A percentile compares a stretch with the other conserved stretches of the same genome.
These are phyloP conservation scores for Colletotrichum sp. DNA, from an alignment of 2,329 filamentous ascomycete species.

Conservation along the genomic window DNA sequence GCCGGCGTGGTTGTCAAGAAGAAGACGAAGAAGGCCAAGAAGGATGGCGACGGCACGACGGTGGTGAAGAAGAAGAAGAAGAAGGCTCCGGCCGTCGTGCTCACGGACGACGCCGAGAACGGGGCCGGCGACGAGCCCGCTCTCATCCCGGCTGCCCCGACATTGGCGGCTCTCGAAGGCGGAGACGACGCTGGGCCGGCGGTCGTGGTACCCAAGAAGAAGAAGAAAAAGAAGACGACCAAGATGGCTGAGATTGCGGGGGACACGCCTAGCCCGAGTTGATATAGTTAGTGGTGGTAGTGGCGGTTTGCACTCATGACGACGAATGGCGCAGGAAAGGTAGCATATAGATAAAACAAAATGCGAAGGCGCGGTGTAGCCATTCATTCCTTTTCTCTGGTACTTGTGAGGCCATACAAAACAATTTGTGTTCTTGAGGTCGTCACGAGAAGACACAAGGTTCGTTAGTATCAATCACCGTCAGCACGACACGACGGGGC, in stretches of 20 bases:
- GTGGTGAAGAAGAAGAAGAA: constrained; percentile 57
- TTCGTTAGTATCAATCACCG: background rate
- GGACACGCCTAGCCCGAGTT: background rate
- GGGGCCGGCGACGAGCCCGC: constrained; percentile 1
- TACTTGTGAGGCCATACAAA: background rate
- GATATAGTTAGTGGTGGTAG: background rate
- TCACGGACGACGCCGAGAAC: constrained; percentile 18
- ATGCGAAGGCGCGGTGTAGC: background rate
- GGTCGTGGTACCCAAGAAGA: constrained; percentile 42
- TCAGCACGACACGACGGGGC: background rate
- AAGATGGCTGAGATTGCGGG: constrained; percentile 19
- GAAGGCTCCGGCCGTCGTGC: constrained; percentile 38
- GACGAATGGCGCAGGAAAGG: background rate
- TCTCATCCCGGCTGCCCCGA: background rate
- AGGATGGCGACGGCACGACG: constrained; percentile 36
- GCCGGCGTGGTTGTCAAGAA: constrained; percentile 72
- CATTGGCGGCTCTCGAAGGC: background rate
- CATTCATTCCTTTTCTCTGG: background rate
- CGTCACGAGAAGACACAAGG: background rate
- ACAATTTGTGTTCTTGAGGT: background rate
- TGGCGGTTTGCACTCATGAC: background rate
- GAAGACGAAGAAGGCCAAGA: constrained; percentile 68
- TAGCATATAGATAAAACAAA: background rate
- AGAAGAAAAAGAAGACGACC: constrained; percentile 41
- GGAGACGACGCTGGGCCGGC: background rate